Base-by-base conservation (phyloP, 495 filamentous ascomycete species). In the Xylaria acuta region DNA sequence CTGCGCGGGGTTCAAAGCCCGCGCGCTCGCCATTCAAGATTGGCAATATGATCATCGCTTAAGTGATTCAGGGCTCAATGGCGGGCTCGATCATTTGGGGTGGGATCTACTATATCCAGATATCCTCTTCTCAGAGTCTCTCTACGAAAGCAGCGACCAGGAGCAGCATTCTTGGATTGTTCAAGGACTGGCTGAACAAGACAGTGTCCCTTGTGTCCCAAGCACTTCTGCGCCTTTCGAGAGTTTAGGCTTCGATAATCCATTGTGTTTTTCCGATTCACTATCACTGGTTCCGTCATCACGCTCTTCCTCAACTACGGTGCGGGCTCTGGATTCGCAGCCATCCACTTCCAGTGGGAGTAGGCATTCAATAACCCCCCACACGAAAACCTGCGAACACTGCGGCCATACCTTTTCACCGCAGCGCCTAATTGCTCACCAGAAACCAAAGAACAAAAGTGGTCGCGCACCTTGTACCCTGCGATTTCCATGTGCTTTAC, bases 91-190 rank as follows among this genome's bases (percentile, higher is more conserved):
- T 20, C 54, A 59, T 59, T 59, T 59, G 30, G 27, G 54, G 54
- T 59, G 54, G 54, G 54, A 59, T 59, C 54, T 20, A 59, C 54
- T 20, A 32, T 18, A 34, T 59, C 18, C 16, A 34, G 32, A 59
- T 36, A 1, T n/a, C 14, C 6, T 54, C 11, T 54, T 2, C 25
- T 32, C 25, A 16, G 53, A 9, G 53, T 16, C 4, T 32, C 27
- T 16, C 22, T 30, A 56, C 53, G 53, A 32, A 56, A 56, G 27
- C 53, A 56, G 53, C 53, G 25, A 56, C 53, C 53, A 32, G 53
- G 53, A 56, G 53, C 51, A 25, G 25, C 25, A 56, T 18, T 16
- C 53, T 27, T 32, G 25, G 54, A 32, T 59, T 58, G 12, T 58
- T 34, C 53, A 58, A 34, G 54, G 5, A 36, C 16, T 8, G 5